These are phyloP conservation scores for Colletotrichum phormii DNA, from an alignment of 2,329 filamentous ascomycete species.

Conservation along the genomic window DNA sequence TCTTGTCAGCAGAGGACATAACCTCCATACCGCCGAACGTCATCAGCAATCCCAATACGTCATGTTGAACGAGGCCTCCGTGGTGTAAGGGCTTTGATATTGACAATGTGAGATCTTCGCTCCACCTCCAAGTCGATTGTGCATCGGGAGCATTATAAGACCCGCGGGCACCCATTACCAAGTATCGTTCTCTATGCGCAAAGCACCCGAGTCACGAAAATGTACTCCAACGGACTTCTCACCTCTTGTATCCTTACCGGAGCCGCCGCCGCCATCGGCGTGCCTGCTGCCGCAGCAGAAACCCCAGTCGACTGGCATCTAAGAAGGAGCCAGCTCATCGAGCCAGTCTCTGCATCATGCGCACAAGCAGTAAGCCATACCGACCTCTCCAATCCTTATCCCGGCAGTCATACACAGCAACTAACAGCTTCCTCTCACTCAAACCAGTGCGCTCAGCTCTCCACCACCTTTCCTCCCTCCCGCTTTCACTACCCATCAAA, in stretches of 20 bases:
- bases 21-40: not conserved
- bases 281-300: not conserved
- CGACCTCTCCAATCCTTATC: no score
- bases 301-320: not conserved
- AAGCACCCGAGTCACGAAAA: not conserved
- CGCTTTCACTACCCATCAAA: not conserved
- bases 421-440: no score
- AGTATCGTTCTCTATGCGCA: not conserved
- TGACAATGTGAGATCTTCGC: not conserved
- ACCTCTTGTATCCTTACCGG: not conserved
- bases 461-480: no score
- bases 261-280: no score
- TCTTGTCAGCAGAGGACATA: not conserved
- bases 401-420: no score
- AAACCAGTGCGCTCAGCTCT: no score
- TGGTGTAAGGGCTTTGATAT: not conserved
- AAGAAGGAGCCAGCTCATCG: not conserved
- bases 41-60: not conserved
- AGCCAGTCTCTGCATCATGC: not conserved
- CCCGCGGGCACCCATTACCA: not conserved
- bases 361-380: no score
- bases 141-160: not conserved
- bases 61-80: not conserved
- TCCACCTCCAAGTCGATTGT: not conserved
- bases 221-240: not conserved